Conservation (phyloP, 129 eudicot genomes). For the Gnaphalium uliginosum region DNA sequence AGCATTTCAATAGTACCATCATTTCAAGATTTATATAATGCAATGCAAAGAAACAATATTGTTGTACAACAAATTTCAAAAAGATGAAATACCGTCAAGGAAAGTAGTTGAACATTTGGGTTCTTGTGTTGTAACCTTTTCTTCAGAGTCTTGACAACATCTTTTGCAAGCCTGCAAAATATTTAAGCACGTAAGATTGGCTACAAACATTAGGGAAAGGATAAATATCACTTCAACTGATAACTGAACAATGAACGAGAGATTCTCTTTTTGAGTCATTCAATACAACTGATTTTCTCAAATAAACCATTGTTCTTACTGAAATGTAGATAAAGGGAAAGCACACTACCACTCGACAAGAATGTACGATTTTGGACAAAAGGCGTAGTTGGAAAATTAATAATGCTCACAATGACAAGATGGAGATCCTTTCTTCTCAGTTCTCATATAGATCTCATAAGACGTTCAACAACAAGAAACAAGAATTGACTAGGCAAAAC, state of each 20-base stretch:
- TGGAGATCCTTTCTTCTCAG: background rate
- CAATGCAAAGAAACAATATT: background rate
- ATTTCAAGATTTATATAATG: constrained; percentile 9
- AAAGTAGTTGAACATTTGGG: constrained; percentile 78
- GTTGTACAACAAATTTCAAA: background rate
- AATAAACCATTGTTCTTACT: background rate
- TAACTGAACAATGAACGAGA: background rate
- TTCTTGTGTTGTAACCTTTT: constrained; percentile 92
- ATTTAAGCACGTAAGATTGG: constrained; percentile 11
- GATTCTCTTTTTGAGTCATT: background rate
- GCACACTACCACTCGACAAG: no score
- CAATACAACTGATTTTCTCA: no score
- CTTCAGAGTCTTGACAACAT: constrained; percentile 82
- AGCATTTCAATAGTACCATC: background rate
- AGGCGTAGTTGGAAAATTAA: background rate
- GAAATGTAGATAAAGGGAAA: no score
- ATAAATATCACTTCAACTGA: background rate
- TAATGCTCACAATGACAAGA: background rate
- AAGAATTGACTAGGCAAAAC: no score
- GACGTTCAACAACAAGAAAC: no score
- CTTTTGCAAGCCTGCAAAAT: constrained; percentile 71
- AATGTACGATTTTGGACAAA: background rate
- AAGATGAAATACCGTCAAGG: constrained; percentile 65
- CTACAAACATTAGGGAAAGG: background rate
- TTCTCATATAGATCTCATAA: no score